Evolutionary conservation across 495 filamentous ascomycete genomes (phyloP), one percentile per base, ranked within the genome.

Genomic region (Jackrogersella minutella): DNA sequence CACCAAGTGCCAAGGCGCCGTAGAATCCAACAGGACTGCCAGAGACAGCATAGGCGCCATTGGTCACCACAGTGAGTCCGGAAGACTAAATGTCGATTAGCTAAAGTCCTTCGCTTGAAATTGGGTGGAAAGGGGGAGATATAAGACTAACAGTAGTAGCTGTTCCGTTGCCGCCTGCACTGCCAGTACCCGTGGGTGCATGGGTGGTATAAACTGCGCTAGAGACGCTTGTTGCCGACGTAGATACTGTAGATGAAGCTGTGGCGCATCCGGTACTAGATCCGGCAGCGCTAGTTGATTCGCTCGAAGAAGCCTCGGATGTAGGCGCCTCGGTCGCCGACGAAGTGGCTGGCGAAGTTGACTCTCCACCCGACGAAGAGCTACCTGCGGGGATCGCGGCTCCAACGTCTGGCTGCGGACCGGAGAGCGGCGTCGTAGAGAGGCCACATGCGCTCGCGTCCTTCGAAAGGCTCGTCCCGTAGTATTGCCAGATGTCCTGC

Each of bases 401-500:
- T 2, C 71, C 71, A 33, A 71, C 71, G 5, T 70, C 63, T 4
- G 63, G 57, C 36, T 73, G 71, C 4, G 33, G 30, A 5, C 68
- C 71, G 1, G 71, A 59, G 22, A 73, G 71, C 10, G 82, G 81
- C 4, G 74, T 79, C 1, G 77, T 79, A 26, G 77, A 69, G 10
- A 82, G 71, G n/a, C 78, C 79, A 54, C 82, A 84, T 0, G 60
- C 31, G 2, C 52, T 59, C 4, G 76, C 82, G 5, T 72, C 74
- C 0, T 46, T 60, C 1, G 71, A 69, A 0, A 85, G 73, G 1
- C 69, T 68, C 17, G 44, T 44, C 16, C 82, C 82, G 34, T 85
- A 85, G 66, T 80, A 81, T 30, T 78, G 55, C 73, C 73, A 85
- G 60, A 83, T 82, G 37, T 81, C 55, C 11, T 24, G 2, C 21